A percentile compares a stretch with the other conserved stretches of the same genome.
phyloP scores from a whole-genome alignment of 2,329 filamentous ascomycete species.

The Neopestalotiopsis clavispora region DNA sequence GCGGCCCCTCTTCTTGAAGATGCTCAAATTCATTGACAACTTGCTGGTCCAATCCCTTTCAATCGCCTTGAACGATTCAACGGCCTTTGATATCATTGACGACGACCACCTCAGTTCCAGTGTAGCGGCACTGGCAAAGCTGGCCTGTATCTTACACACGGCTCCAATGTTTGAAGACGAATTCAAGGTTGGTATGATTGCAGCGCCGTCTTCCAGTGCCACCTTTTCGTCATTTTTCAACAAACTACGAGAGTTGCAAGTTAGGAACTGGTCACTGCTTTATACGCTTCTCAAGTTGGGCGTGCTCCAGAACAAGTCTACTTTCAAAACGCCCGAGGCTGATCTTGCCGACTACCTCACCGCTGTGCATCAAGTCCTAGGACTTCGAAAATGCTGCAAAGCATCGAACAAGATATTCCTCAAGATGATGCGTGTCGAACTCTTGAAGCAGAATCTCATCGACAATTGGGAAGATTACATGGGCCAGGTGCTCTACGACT shows the following conservation, averaged over 20 bases:
- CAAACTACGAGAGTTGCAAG: slow-evolving; percentile 84
- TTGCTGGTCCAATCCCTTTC: slow-evolving; percentile 74
- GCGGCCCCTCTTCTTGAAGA: slow-evolving; percentile 73
- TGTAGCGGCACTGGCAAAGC: slow-evolving; percentile 70
- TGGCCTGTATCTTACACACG: slow-evolving; percentile 78
- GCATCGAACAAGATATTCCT: slow-evolving; percentile 85
- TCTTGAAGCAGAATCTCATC: slow-evolving; percentile 75
- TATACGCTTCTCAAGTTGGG: slow-evolving; percentile 81
- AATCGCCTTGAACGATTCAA: slow-evolving; percentile 68
- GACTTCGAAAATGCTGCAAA: slow-evolving; percentile 84
- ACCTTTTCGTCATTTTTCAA: slow-evolving; percentile 63
- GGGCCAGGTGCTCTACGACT: slow-evolving; percentile 81
- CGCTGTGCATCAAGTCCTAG: slow-evolving; percentile 82
- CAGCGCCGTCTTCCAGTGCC: slow-evolving; percentile 62
- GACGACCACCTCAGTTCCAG: slow-evolving; percentile 77
- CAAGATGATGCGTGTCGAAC: slow-evolving; percentile 85
- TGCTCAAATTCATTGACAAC: slow-evolving; percentile 80
- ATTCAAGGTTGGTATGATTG: slow-evolving; percentile 75
- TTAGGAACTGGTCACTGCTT: slow-evolving; percentile 85
- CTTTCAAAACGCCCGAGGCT: slow-evolving; percentile 70
- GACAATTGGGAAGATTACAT: slow-evolving; percentile 88
- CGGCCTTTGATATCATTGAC: slow-evolving; percentile 83
- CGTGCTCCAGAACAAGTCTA: slow-evolving; percentile 66
- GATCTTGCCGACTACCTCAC: slow-evolving; percentile 81
- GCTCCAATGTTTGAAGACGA: slow-evolving; percentile 85